phyloP scores from a whole-genome alignment of 768 basidiomycete species.

The Tubosaeta brunneosetosa region DNA sequence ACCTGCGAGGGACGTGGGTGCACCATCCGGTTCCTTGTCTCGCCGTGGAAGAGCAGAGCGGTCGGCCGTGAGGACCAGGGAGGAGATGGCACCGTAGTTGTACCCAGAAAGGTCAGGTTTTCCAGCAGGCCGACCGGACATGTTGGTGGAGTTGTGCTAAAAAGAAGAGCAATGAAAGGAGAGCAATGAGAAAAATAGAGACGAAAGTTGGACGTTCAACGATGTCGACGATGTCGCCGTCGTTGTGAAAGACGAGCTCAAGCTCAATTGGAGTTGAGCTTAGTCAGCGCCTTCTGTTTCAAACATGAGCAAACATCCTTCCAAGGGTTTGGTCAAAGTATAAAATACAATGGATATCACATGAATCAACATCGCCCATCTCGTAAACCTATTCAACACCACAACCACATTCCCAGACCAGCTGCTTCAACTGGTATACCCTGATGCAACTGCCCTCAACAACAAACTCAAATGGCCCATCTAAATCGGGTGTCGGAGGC shows the following conservation, averaged over 20 bases:
- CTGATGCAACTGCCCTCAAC: neutral
- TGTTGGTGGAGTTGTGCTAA: slow-evolving; percentile 15
- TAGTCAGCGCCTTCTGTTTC: slow-evolving; percentile 15
- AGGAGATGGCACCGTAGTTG: slow-evolving; percentile 95
- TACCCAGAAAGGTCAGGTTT: slow-evolving; percentile 85
- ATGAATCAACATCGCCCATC: too few relatives aligned
- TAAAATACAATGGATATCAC: too few relatives aligned
- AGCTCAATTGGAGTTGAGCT: neutral
- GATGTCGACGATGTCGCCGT: slow-evolving; percentile 8
- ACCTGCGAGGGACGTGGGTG: slow-evolving; percentile 88
- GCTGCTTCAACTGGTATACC: neutral
- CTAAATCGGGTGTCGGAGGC: neutral
- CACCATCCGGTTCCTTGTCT: slow-evolving; percentile 96
- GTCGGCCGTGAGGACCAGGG: slow-evolving; percentile 91
- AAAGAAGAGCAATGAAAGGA: neutral
- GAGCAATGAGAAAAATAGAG: neutral
- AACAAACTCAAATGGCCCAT: neutral
- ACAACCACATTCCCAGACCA: neutral
- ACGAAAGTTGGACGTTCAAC: slow-evolving; percentile 1
- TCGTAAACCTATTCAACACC: too few relatives aligned
- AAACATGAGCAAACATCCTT: slow-evolving; percentile 18
- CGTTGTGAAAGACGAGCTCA: slow-evolving; percentile 4
- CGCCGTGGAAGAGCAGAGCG: slow-evolving; percentile 73
- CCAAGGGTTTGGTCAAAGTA: too few relatives aligned
- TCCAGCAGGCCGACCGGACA: slow-evolving; percentile 39